Conservation (phyloP, 306 rosid genomes). For the Dryas drummondii region DNA sequence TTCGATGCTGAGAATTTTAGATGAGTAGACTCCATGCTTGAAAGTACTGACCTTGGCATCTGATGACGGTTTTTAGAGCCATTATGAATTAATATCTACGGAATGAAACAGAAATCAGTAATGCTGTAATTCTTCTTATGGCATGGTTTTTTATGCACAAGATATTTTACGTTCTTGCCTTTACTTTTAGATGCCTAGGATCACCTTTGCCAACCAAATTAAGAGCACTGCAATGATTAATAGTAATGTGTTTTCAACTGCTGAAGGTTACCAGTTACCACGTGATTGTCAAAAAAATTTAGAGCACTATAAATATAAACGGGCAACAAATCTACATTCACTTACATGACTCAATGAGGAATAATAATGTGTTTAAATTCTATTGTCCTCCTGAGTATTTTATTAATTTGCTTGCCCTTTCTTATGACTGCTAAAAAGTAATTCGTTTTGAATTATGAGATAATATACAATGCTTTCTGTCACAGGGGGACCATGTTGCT, state of each 20-base stretch:
- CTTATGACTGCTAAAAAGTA: constrained; percentile 15
- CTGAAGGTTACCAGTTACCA: background rate
- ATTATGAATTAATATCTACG: background rate
- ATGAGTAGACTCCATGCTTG: background rate
- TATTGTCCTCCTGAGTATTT: background rate
- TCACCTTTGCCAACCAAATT: background rate
- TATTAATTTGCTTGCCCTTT: background rate
- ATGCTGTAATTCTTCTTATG: background rate
- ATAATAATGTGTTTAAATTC: background rate
- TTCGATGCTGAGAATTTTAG: background rate
- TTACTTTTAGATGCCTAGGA: background rate
- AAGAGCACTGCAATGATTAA: background rate
- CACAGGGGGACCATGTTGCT: constrained; percentile 91
- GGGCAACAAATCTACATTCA: background rate
- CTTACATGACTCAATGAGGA: background rate
- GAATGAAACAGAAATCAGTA: background rate
- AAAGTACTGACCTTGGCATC: constrained; percentile 2
- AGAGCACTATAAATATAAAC: background rate
- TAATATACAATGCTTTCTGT: constrained; percentile 32
- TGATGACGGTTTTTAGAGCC: background rate
- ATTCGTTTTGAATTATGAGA: constrained; percentile 12
- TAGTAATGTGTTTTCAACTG: background rate
- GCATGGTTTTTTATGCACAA: constrained; percentile 1
- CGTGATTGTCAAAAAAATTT: background rate
- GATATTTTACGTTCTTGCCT: background rate